phyloP scores from a whole-genome alignment of 208 protist species.

The Wallacemonas sp. region DNA sequence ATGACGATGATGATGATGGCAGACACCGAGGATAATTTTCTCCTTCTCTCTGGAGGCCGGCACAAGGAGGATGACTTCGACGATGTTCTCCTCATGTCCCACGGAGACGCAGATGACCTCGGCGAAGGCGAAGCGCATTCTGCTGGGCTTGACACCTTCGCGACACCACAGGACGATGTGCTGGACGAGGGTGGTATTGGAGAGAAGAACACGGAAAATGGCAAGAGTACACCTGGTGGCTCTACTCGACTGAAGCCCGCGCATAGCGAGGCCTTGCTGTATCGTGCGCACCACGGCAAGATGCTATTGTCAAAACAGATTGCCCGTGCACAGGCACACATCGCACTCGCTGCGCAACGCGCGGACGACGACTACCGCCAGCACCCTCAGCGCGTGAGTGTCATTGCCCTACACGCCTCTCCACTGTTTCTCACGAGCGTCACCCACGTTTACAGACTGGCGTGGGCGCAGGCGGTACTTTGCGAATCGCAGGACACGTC shows the following conservation, averaged over 20 bases:
- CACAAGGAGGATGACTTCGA: too few species aligned
- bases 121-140: too few species aligned
- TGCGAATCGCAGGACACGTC: neutral
- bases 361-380: neutral
- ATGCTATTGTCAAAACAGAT: constrained; percentile 7
- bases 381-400: constrained; percentile 13
- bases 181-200: too few species aligned
- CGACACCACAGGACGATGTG: too few species aligned
- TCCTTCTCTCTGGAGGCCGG: too few species aligned
- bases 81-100: too few species aligned
- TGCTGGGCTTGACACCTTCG: too few species aligned
- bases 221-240: too few species aligned
- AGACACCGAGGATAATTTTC: too few species aligned
- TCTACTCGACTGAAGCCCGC: neutral
- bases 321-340: constrained; percentile 2
- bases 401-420: constrained; percentile 15
- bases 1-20: too few species aligned
- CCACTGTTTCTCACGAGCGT: constrained; percentile 11
- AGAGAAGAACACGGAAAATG: too few species aligned
- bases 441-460: neutral
- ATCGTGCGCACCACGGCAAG: neutral
- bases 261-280: neutral
- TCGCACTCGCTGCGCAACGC: neutral
- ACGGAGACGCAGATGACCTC: too few species aligned
- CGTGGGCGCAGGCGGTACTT: constrained; percentile 1